These are phyloP conservation scores for Aspergillus clavatus DNA, from an alignment of 2,329 filamentous ascomycete species.

Conservation along the genomic window DNA sequence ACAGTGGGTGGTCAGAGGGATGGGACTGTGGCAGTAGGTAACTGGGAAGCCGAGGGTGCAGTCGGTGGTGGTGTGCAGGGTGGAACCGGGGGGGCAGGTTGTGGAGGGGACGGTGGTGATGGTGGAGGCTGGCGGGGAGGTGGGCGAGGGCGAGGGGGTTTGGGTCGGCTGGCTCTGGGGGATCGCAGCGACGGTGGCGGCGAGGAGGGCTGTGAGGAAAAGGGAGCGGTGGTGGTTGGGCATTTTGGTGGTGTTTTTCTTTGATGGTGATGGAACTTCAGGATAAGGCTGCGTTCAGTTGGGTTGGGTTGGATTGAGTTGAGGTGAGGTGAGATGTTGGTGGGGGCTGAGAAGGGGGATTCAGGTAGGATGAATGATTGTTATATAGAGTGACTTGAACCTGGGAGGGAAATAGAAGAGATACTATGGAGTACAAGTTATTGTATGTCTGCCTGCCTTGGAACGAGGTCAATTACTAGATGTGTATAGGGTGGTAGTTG, in stretches of 20 bases:
- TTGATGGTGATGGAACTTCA: background rate
- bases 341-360: too few species aligned
- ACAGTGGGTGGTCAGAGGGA: conserved; percentile 16
- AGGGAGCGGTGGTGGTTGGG: background rate
- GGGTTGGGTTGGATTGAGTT: too few species aligned
- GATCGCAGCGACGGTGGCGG: background rate
- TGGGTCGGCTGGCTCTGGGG: background rate
- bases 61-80: conserved; percentile 16
- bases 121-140: background rate
- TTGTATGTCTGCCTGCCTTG: too few species aligned
- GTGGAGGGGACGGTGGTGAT: background rate
- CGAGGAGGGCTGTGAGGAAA: background rate
- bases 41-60: conserved; percentile 23
- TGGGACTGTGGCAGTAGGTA: conserved; percentile 18
- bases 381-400: too few species aligned
- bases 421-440: too few species aligned
- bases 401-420: too few species aligned
- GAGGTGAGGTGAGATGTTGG: too few species aligned
- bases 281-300: too few species aligned
- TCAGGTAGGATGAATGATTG: too few species aligned
- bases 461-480: too few species aligned
- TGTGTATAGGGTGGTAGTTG: too few species aligned
- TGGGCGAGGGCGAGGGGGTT: background rate
- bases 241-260: background rate
- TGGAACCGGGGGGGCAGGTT: background rate